Conservation (phyloP, 768 basidiomycete genomes). For the Collybia nuda region DNA sequence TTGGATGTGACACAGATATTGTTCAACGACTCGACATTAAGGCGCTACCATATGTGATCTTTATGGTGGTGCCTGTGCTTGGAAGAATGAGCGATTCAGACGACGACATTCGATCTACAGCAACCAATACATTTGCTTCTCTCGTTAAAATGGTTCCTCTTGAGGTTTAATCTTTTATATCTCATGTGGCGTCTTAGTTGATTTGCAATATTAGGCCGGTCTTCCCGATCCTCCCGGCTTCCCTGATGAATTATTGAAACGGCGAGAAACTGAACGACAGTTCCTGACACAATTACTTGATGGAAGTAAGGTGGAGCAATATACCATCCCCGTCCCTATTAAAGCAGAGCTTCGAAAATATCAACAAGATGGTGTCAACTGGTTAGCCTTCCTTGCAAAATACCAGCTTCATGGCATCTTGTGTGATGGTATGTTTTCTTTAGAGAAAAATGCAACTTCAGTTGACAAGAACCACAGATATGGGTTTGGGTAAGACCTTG, state of each 20-base stretch:
- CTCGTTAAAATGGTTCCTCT: conserved; percentile 98
- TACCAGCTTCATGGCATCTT: conserved; percentile 98
- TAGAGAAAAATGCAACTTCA: not conserved
- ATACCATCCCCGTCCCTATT: conserved; percentile 81
- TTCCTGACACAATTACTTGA: conserved; percentile 94
- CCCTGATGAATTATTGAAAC: conserved; percentile 81
- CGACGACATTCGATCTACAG: conserved; percentile 87
- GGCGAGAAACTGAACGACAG: conserved; percentile 83
- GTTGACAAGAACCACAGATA: conserved; percentile 55
- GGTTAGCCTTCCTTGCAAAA: conserved; percentile 97
- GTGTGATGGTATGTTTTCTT: conserved; percentile 78
- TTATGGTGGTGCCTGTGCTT: conserved; percentile 93
- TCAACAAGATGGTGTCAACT: conserved; percentile 97
- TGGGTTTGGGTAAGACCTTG: conserved; percentile 97
- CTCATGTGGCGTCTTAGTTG: not conserved
- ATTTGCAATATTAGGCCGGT: conserved; percentile 62
- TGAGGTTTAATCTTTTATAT: conserved; percentile 56
- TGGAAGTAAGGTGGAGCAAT: conserved; percentile 91
- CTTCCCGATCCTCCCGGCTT: conserved; percentile 96
- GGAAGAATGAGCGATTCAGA: conserved; percentile 97
- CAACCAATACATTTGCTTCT: conserved; percentile 97
- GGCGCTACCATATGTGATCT: conserved; percentile 94
- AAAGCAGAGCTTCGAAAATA: conserved; percentile 96
- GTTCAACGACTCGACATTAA: conserved; percentile 91
- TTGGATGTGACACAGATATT: conserved; percentile 59